Base-by-base conservation (phyloP, 2,329 filamentous ascomycete species). In the Helminthosporium solani region DNA sequence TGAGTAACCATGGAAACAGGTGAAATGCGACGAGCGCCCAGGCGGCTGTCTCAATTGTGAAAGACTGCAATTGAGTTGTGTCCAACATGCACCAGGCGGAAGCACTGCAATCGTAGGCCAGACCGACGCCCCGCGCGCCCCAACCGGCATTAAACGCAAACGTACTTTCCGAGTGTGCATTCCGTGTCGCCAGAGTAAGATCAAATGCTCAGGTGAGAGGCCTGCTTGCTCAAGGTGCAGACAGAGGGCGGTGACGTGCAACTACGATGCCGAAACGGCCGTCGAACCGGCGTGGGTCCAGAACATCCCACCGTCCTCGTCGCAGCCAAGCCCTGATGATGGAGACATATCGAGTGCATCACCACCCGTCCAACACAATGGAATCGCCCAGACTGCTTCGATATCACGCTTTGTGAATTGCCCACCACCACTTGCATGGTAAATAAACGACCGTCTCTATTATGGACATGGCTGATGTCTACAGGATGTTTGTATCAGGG, bases 31-130 rank as follows among this genome's bases (percentile, higher is more conserved):
- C 46, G 63, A 64, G 40, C 61, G 63, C 8, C 53, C 59, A 25
- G 59, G 61, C 30, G 60, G 60, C 33, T 66, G 63, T 38, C 54
- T 63, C 12, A 66, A 66, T 27, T 66, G 63, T 46, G 61, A 64
- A 33, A 47, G 57, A 36, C 52, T 66, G 3, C 60, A 64, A 40
- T 42, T 66, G 14, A 53, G 53, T 23, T 66, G 63, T 36, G 57
- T 66, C 3, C 63, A 66, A 36, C 40, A 44, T 6, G 12, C 20
- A 7, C 11, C 35, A 33, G 50, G 58, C 44, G 54, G 59, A 19
- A 50, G 50, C 3, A 45, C 56, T 18, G 34, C 53, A 6, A 44
- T 50, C 2, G 39, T 47, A 1, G 63, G 57, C 37, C 54, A 53
- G 37, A 43, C 52, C 6, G 56, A 42, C 19, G 39, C 49, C 9